Evolutionary conservation across 179 eudicot species (phyloP).

Genomic region (Beta corolliflora): DNA sequence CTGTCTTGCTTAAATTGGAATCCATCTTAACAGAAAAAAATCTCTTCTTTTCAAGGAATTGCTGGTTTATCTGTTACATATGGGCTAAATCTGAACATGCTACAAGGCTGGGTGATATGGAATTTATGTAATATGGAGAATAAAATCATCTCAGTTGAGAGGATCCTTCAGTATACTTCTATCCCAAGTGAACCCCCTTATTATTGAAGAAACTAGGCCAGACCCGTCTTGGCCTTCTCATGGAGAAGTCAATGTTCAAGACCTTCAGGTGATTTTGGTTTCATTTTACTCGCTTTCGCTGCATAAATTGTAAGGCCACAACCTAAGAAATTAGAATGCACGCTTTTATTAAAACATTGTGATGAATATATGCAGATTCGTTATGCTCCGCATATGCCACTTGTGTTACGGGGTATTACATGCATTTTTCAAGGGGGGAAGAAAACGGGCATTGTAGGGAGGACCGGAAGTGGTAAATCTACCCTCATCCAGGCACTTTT

Average conservation of each 20-base stretch:
- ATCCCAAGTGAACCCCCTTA: neutral
- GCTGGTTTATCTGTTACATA: conserved; percentile 19
- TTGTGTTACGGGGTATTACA: conserved; percentile 67
- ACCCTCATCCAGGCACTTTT: conserved; percentile 65
- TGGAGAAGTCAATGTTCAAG: conserved; percentile 47
- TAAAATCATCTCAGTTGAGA: conserved; percentile 16
- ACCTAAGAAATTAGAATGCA: too few relatives aligned
- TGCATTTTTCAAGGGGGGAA: conserved; percentile 62
- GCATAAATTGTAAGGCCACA: neutral
- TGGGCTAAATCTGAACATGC: neutral
- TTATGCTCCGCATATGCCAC: conserved; percentile 77
- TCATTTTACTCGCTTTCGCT: too few relatives aligned
- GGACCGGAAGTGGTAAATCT: conserved; percentile 72
- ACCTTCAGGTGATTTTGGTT: conserved; percentile 49
- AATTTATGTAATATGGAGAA: conserved; percentile 1
- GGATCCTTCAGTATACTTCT: conserved; percentile 16
- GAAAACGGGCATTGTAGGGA: conserved; percentile 66
- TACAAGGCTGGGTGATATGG: conserved; percentile 7
- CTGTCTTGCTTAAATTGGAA: neutral
- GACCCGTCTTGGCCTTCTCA: conserved; percentile 42
- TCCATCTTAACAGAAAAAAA: neutral
- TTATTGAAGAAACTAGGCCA: neutral
- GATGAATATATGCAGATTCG: conserved; percentile 47
- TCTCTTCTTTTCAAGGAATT: neutral
- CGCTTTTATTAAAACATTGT: neutral